Base-by-base conservation (phyloP, 1,284 basidiomycete species). In the Phellopilus nigrolimitatus region DNA sequence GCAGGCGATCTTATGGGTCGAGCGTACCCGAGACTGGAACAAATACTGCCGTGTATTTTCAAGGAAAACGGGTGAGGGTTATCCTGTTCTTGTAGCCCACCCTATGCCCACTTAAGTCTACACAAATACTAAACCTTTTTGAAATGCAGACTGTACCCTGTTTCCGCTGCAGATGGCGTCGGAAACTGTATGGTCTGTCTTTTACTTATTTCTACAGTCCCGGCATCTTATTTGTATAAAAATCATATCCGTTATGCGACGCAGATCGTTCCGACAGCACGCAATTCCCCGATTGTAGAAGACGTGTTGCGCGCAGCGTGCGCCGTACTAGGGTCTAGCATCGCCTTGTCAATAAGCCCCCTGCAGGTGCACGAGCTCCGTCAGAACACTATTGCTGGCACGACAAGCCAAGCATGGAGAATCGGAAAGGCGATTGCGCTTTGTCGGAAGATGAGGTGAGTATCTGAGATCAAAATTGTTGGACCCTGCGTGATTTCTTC, bases 1-100 rank as follows among this genome's bases (percentile, higher is more conserved):
- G n/a, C n/a, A 52, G 64, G 67, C 30, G 79, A 82, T 61, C 73
- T 78, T 49, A 79, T 79, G 76, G 77, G 76, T 7, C 71, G 75
- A 50, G 73, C 73, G 53, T 66, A 68, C 52, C 65, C 64, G 0
- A 68, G 63, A 52, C 22, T 25, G 40, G 40, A 51, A n/a, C 53
- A 47, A 17, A 55, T 47, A 4, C 31, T 57, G 19, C 34, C 45
- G 3, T 41, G 42, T 5, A 33, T 38, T 6, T 49, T 34, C 28
- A 15, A 53, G 10, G 34, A 42, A 22, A 41, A 66, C 41, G 64
- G 64, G 49, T 68, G 66, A 63, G 7, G 15, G 1, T 8, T 62
- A 63, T 27, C 62, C 60, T 12, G 56, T 61, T 28, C n/a, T n/a
- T n/a, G n/a, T n/a, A n/a, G n/a, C n/a, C n/a, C n/a, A n/a, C n/a